phyloP scores from a whole-genome alignment of 805 yeast genomes.

The Monosporozyma aerobia region DNA sequence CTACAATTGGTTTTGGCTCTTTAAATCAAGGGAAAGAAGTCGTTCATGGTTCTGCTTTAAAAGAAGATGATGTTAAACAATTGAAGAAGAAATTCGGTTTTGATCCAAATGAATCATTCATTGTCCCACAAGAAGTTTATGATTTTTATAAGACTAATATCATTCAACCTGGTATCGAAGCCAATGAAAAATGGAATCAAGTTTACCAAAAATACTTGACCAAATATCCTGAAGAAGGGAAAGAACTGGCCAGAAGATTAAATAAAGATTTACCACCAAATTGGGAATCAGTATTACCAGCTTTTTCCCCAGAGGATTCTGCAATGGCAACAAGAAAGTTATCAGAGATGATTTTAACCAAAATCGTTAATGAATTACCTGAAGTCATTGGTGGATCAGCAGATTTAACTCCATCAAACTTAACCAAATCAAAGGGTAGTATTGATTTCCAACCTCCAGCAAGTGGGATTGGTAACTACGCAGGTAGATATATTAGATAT shows the following conservation, averaged over 20 bases:
- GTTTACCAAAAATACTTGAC: constrained; percentile 50
- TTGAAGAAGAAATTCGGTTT: constrained; percentile 79
- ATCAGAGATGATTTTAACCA: constrained; percentile 64
- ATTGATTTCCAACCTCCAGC: constrained; percentile 87
- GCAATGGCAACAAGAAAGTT: constrained; percentile 92
- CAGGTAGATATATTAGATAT: constrained; percentile 90
- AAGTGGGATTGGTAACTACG: constrained; percentile 69
- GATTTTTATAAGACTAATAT: constrained; percentile 50
- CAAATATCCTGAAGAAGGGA: constrained; percentile 70
- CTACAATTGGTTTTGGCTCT: constrained; percentile 94
- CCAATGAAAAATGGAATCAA: constrained; percentile 68
- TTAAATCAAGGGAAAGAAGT: constrained; percentile 72
- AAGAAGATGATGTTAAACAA: constrained; percentile 84
- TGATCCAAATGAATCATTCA: constrained; percentile 73
- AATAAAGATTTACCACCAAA: constrained; percentile 67
- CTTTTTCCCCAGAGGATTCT: constrained; percentile 66
- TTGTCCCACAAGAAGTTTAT: constrained; percentile 74
- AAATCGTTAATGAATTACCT: constrained; percentile 61
- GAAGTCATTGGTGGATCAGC: constrained; percentile 97
- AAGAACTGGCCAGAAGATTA: constrained; percentile 73
- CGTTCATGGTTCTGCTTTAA: constrained; percentile 95
- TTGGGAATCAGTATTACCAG: constrained; percentile 74
- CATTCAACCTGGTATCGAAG: constrained; percentile 52
- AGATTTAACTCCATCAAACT: constrained; percentile 93
- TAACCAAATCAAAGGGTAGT: constrained; percentile 79